Evolutionary conservation across 1,284 basidiomycete species (phyloP), one percentile per base, ranked within the genome.

Genomic region (Irpex rosettiformis): DNA sequence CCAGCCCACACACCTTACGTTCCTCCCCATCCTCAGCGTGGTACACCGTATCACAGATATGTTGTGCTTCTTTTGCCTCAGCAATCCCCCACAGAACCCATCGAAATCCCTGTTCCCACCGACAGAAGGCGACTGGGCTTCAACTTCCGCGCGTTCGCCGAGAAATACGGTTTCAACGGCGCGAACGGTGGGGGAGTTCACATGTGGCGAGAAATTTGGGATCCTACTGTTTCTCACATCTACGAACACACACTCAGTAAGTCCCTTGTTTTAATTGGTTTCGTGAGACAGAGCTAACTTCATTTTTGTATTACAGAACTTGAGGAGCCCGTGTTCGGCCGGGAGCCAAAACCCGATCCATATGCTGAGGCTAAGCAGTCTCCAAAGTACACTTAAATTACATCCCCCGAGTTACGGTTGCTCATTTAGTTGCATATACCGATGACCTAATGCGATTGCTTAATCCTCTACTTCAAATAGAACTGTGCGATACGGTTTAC

Each of bases 21-120:
- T 58, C 91, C 94, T 2, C 94, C 94, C 3, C 93, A 96, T 67
- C 94, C 94, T 3, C 89, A 93, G 68, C 80, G 81, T 30, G 93
- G 93, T 49, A 89, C 92, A 4, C 84, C 84, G 0, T 94, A 93
- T 73, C 94, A 96, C 74, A 89, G 94, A 57, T 96, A 95, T 72
- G 85, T 86, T 1, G 66, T 88, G 25, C 74, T 96, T 21, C 77
- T 96, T 27, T 79, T 95, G 54, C 87, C 86, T n/a, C 93, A 96
- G 65, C 64, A 69, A 28, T 70, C 76, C 0, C 65, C 72, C 0
- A 66, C 71, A 4, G 63, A 70, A 52, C 72, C 73, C 16, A 70
- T 81, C 16, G 66, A 72, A n/a, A 69, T 78, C 22, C 76, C 77
- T 11, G 66, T 71, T 5, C 61, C 77, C 16, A 62, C 70, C 7